Evolutionary conservation across 495 filamentous ascomycete species (phyloP), one percentile per base, ranked within the genome.

Genomic region (Jackrogersella multiformis): DNA sequence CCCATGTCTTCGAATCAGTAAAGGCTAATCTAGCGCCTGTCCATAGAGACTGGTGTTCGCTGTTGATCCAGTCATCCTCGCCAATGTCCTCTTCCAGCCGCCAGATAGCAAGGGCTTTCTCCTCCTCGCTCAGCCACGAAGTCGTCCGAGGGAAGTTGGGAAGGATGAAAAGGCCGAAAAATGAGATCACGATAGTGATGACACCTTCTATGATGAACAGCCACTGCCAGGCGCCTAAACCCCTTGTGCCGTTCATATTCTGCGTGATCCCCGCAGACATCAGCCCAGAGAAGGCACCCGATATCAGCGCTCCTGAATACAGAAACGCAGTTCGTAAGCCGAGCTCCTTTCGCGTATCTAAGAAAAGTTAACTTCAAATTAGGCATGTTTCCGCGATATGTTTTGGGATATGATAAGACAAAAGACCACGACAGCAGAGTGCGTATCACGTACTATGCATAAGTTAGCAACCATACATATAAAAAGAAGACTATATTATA

Each of bases 71-170:
- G 74, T 94, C 91, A 64, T 90, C 90, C 67, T 90, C 82, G 9
- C 92, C 92, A 59, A 92, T 88, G 74, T 96, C 92, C 68, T 92
- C 89, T 61, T 90, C 85, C 7, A 93, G 74, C 5, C 91, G 80
- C 86, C 88, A 92, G 26, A 83, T 75, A 36, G 90, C 91, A 8
- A 94, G 78, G 9, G 85, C 78, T 32, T 84, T 83, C 71, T 94
- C 89, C 68, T 90, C 84, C 45, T 90, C 84, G 1, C 82, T 87
- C 15, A 94, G 78, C 90, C 91, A 92, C 8, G 66, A 72, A 1
- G 90, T 93, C 32, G 90, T 93, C 16, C 88, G 81, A n/a, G 91
- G 92, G 64, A 92, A 92, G 74, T 95, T 89, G 12, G 92, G 92
- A 13, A 95, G 76, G 21, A 92, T 76, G 62, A 88, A 89, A 62